Evolutionary conservation across 306 rosid species (phyloP), one percentile per base, ranked within the genome.

Genomic region (Glycine latifolia): DNA sequence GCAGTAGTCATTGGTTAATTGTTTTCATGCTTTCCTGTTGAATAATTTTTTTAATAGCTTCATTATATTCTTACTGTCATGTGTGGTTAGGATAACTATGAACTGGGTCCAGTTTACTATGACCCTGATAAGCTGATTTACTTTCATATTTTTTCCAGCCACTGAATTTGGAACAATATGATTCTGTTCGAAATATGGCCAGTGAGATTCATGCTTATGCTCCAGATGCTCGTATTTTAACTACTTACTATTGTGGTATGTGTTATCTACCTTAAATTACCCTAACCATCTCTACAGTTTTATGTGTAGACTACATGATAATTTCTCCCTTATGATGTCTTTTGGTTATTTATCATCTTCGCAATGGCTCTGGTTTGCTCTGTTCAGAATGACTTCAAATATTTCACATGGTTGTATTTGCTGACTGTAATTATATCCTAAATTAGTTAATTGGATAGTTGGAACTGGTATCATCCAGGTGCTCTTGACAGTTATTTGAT

Each of bases 171-270:
- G 99, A 93, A 85, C 99, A 96, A 44, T 96, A 91, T 72, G 92
- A 96, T 81, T 85, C 94, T 82, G 86, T 96, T 70, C 97, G 96
- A 68, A 93, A 63, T 79, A 84, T 92, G 94, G 97, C 97, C 80
- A 84, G 86, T 56, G 94, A 88, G 86, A 89, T 96, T 83, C 98
- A 87, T 89, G 93, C 91, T 50, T 91, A 87, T 80, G 97, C 99
- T 85, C 97, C 98, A 3, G 97, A 96, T 89, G 97, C 99, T 80
- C 96, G 99, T 84, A 87, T 96, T 73, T 91, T 96, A 83, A 96
- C 98, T 35, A 88, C 97, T 61, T 96, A 96, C 75, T 93, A 93
- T 78, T 87, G 91, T 89, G 99, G 99, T 96, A 93, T 74, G 88
- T 79, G 13, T 82, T 82, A 55, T 81, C 60, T 46, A 58, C 73